Conservation (phyloP, 257 asterid genomes). For the Buddleja alternifolia region DNA sequence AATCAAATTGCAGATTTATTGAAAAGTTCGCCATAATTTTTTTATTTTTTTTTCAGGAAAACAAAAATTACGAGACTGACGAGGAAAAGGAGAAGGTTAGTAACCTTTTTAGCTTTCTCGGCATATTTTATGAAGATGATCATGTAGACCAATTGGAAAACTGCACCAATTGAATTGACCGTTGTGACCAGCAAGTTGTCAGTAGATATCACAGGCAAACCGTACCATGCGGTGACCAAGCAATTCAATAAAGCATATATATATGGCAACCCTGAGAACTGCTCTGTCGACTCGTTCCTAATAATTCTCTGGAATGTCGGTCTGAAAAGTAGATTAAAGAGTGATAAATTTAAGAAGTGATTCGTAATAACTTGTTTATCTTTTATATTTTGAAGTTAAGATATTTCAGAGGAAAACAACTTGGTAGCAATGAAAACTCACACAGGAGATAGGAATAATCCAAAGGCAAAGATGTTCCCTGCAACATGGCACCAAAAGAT, state of each 20-base stretch:
- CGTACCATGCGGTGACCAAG: conserved; percentile 75
- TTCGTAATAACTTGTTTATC: neutral
- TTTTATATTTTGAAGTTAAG: neutral
- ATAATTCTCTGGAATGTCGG: conserved; percentile 66
- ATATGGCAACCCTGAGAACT: conserved; percentile 64
- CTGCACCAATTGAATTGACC: conserved; percentile 60
- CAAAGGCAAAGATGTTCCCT: conserved; percentile 71
- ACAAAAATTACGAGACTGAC: neutral
- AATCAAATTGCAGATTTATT: conserved; percentile 6
- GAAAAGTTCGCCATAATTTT: no score
- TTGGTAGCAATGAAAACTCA: conserved; percentile 36
- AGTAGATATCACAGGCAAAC: conserved; percentile 59
- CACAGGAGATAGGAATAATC: conserved; percentile 70
- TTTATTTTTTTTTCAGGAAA: no score
- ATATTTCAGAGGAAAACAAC: neutral
- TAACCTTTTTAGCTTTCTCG: conserved; percentile 50
- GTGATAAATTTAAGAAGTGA: neutral
- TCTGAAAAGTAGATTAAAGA: conserved; percentile 37
- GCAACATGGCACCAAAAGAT: conserved; percentile 34
- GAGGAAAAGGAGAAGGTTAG: neutral
- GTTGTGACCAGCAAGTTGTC: conserved; percentile 58
- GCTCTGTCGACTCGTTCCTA: conserved; percentile 62
- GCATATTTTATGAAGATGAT: conserved; percentile 50
- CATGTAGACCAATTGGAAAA: conserved; percentile 54
- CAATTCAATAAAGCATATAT: conserved; percentile 66